phyloP scores from a whole-genome alignment of 805 yeast genomes.

The Saccharomycopsis fermentans region DNA sequence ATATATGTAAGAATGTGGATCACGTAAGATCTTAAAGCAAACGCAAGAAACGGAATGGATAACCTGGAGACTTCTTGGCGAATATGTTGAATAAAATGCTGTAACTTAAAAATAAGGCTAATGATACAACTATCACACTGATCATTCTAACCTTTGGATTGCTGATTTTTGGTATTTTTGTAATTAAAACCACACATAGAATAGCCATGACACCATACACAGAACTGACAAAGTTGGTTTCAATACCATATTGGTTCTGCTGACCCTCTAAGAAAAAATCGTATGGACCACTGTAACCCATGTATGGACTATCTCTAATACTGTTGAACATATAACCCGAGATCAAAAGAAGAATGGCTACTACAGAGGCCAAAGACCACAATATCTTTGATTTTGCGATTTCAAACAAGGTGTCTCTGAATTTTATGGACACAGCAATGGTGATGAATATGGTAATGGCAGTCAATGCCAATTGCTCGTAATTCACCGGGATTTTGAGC shows the following conservation, averaged over 20 bases:
- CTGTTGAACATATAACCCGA: slow-evolving; percentile 92
- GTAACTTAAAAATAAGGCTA: slow-evolving; percentile 44
- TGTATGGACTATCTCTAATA: slow-evolving; percentile 59
- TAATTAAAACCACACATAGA: slow-evolving; percentile 45
- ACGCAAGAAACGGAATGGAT: slow-evolving; percentile 57
- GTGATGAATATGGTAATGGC: slow-evolving; percentile 28
- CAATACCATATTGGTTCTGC: slow-evolving; percentile 72
- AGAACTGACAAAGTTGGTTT: slow-evolving; percentile 76
- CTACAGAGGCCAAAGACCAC: slow-evolving; percentile 67
- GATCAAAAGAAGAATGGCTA: slow-evolving; percentile 58
- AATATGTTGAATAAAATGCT: slow-evolving; percentile 59
- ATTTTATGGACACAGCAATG: slow-evolving; percentile 26
- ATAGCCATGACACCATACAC: slow-evolving; percentile 62
- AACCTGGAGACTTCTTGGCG: slow-evolving; percentile 59
- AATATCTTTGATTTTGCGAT: slow-evolving; percentile 42
- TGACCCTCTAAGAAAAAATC: slow-evolving; percentile 53
- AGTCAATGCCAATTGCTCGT: slow-evolving; percentile 28
- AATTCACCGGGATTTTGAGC: slow-evolving; percentile 30
- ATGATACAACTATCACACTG: slow-evolving; percentile 36
- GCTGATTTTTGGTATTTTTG: slow-evolving; percentile 42
- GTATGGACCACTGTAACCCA: slow-evolving; percentile 34
- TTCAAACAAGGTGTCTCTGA: slow-evolving; percentile 27
- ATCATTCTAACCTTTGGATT: slow-evolving; percentile 38
- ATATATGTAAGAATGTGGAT: background rate
- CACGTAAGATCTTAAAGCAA: slow-evolving; percentile 16